Percentiles rank a stretch among this genome's conserved stretches.
Conservation (phyloP, 2,329 filamentous ascomycete genomes). For the Colletotrichum filicis region DNA sequence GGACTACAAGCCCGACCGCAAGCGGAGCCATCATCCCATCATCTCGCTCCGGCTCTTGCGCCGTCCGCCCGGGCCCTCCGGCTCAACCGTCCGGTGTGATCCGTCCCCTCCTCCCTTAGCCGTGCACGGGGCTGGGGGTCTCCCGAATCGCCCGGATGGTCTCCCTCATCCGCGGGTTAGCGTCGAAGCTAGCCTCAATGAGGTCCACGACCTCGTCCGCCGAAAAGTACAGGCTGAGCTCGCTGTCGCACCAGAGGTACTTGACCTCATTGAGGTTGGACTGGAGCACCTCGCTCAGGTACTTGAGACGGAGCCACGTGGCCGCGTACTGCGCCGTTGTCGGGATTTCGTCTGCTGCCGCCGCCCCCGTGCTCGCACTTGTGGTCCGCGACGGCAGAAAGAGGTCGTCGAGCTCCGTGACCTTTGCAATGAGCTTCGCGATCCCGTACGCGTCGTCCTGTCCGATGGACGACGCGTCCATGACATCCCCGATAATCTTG, state of each 20-base stretch:
- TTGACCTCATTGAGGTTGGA: conserved; percentile 73
- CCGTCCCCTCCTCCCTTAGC: conserved; percentile 6
- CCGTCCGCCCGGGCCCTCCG: conserved; percentile 25
- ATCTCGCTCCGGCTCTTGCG: conserved; percentile 8
- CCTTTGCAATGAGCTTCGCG: conserved; percentile 66
- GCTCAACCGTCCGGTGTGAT: conserved; percentile 22
- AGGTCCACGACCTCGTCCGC: conserved; percentile 71
- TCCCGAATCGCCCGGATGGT: conserved; percentile 68
- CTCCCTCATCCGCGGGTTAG: conserved; percentile 68
- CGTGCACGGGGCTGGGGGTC: conserved; percentile 55
- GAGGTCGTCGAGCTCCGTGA: conserved; percentile 69
- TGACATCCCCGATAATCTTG: conserved; percentile 71
- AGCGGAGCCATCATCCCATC: not conserved
- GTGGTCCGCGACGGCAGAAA: conserved; percentile 61
- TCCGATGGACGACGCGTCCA: conserved; percentile 69
- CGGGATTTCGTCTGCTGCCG: conserved; percentile 55
- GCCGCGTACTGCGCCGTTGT: conserved; percentile 70
- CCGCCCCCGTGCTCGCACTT: conserved; percentile 35
- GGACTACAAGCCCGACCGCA: too few species aligned
- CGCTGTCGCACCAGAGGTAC: conserved; percentile 73
- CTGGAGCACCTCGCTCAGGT: conserved; percentile 72
- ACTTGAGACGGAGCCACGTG: conserved; percentile 73
- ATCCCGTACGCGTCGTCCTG: conserved; percentile 73
- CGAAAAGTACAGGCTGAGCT: conserved; percentile 72
- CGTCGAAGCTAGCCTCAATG: conserved; percentile 72